Evolutionary conservation across 148 eudicot species (phyloP), one percentile per base, ranked within the genome.

Genomic region (Bassia scoparia): DNA sequence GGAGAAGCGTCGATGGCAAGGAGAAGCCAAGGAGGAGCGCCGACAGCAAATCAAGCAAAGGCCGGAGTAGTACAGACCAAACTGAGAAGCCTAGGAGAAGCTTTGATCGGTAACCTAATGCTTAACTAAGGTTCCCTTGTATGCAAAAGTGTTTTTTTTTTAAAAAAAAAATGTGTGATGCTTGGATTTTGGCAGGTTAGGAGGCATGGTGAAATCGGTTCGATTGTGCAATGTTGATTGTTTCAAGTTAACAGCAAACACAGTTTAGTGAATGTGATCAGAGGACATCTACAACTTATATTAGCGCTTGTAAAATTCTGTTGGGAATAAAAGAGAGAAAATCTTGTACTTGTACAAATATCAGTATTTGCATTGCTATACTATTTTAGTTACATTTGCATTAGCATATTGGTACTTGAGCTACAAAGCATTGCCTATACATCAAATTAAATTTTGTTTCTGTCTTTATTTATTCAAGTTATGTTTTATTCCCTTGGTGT

Each of bases 201-300:
- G 90, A 74, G 87, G 79, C 31, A 85, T 89, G 83, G 83, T 89
- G 76, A 84, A 83, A 77, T 84, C 89, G 16, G 89, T 87, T 58
- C 85, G 79, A 26, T 74, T 87, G 29, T 86, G 91, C 87, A 89
- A 86, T 72, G 87, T 90, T 62, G 85, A 86, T 74, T 90, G 96
- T 62, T 86, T 86, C 76, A 90, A 90, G 75, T 82, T 82, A 61
- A 74, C 79, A 56, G 74, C 80, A 30, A 61, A 83, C 34, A 61
- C 61, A 21, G 77, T 56, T 26, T 60, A 23, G 67, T 48, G 74
- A 12, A 72, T 17, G 49, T 30, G 66, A 43, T 58, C 15, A 43
- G 27, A 43, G 2, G 18, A 18, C 14, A 20, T n/a, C 1, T 21
- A 43, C 30, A 43, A 20, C n/a, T 2, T 5, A 60, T 15, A 49